These are phyloP conservation scores for Fusarium keratoplasticum DNA, from an alignment of 2,329 filamentous ascomycete species.

Conservation along the genomic window DNA sequence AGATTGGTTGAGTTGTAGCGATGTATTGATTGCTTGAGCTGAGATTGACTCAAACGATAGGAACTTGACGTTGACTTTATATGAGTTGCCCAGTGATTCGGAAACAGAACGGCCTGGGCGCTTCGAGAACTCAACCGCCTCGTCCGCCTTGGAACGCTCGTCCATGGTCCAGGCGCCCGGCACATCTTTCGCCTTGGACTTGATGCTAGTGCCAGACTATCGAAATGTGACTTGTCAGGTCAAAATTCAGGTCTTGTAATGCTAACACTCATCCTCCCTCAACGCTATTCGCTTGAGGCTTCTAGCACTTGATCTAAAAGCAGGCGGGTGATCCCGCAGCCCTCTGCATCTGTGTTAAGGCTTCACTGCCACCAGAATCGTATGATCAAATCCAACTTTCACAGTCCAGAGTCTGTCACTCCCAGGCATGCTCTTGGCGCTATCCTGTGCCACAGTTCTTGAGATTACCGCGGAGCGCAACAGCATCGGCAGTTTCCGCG, in stretches of 20 bases:
- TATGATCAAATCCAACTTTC: neutral
- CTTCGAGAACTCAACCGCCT: neutral
- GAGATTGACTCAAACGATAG: neutral
- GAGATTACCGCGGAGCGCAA: neutral
- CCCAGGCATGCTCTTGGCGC: neutral
- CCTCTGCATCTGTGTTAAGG: neutral
- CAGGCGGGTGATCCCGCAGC: neutral
- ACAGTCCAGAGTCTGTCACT: neutral
- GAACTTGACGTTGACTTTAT: neutral
- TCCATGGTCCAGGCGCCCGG: neutral
- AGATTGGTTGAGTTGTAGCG: neutral
- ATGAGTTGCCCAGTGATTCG: neutral
- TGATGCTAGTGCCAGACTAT: neutral
- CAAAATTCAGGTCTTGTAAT: neutral
- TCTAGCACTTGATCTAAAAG: neutral
- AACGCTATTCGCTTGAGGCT: neutral
- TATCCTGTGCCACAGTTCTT: neutral
- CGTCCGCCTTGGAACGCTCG: neutral
- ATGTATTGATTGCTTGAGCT: neutral
- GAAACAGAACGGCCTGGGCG: neutral
- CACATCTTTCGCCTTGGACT: neutral
- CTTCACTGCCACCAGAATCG: neutral
- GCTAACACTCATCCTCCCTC: neutral
- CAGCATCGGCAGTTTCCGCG: neutral
- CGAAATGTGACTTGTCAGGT: neutral